These are phyloP conservation scores for Orbilia ellipsospora DNA, from an alignment of 2,329 filamentous ascomycete genomes.

Conservation along the genomic window DNA sequence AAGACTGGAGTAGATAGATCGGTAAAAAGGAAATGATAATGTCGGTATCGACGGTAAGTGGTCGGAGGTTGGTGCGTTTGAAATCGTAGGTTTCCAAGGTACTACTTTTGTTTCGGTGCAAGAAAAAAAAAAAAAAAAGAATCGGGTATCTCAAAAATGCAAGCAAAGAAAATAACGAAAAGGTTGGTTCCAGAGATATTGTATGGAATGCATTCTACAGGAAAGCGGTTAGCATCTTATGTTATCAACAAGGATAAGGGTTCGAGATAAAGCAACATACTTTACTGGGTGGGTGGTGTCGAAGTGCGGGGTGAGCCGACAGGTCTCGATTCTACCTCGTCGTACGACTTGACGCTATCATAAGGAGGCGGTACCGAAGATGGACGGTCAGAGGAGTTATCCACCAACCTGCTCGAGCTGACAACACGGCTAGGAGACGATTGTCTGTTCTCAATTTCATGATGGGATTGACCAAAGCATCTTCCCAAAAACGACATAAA, in stretches of 20 bases:
- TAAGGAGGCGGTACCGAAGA: slow-evolving; percentile 53
- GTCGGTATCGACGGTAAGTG: slow-evolving; percentile 11
- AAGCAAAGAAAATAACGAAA: slow-evolving; percentile 39
- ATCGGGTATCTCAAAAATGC: slow-evolving; percentile 50
- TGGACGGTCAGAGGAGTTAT: slow-evolving; percentile 45
- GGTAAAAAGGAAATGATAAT: slow-evolving; percentile 14
- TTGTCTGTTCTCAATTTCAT: slow-evolving; percentile 34
- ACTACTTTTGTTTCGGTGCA: slow-evolving; percentile 47
- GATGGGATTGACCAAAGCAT: slow-evolving; percentile 44
- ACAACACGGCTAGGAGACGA: slow-evolving; percentile 43
- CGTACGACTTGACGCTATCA: slow-evolving; percentile 56
- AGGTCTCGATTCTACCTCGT: slow-evolving; percentile 52
- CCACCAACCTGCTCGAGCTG: slow-evolving; percentile 53
- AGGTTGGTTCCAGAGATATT: slow-evolving; percentile 22
- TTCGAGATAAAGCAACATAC: slow-evolving; percentile 17
- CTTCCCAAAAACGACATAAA: slow-evolving; percentile 42
- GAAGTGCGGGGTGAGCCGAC: slow-evolving; percentile 32
- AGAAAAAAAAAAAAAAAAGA: slow-evolving; percentile 22
- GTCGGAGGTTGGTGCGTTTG: slow-evolving; percentile 3
- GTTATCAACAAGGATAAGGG: neutral
- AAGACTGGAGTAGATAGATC: neutral
- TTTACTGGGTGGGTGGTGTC: slow-evolving; percentile 48
- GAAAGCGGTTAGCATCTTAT: slow-evolving; percentile 16
- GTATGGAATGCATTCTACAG: slow-evolving; percentile 3
- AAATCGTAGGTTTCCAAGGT: slow-evolving; percentile 38